Base-by-base conservation (phyloP, 2,329 filamentous ascomycete genomes). In the Xylariaceae sp. region DNA sequence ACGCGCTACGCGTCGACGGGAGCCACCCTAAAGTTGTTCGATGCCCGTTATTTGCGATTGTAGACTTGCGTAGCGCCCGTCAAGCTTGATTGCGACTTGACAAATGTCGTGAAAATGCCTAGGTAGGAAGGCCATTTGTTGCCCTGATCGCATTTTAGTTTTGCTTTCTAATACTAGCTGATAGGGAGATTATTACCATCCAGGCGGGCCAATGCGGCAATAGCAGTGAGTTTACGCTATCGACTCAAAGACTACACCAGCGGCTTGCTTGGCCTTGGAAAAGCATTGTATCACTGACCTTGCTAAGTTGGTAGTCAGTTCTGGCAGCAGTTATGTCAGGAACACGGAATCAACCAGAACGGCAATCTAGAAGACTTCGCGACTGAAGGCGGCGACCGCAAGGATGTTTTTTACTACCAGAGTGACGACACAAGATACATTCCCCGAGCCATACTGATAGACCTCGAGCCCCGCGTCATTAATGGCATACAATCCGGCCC, bases 201-300 rank as follows among this genome's bases (percentile, higher is more conserved):
- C 94, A 99, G 78, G 93, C 95, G 62, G 94, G 94, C 83, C 94
- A 97, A 77, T 97, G 94, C 82, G 94, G 93, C 83, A 97, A 97
- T 79, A 97, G 92, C 85, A 93, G 92, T 96, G 72, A 81, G 90
- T 89, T 59, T 60, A 57, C 55, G 64, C 59, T n/a, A n/a, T n/a
- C n/a, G n/a, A n/a, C n/a, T n/a, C n/a, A n/a, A n/a, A n/a, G n/a
- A n/a, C n/a, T n/a, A n/a, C n/a, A n/a, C n/a, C 37, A 29, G 4
- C 35, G 26, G 2, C 53, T 53, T 58, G 50, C 52, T 52, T 51
- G 49, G 50, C 20, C 13, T 59, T 55, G 36, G 42, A 26, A 41
- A 36, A 26, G 18, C 20, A 48, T 43, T 40, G 32, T 26, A 44
- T 8, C n/a, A 48, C 73, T 79, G 61, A 78, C 65, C 44, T 13